Percentiles rank a stretch among this genome's conserved stretches.
These are phyloP conservation scores for Suillus sp. DNA, from an alignment of 768 basidiomycete species.

Conservation along the genomic window DNA sequence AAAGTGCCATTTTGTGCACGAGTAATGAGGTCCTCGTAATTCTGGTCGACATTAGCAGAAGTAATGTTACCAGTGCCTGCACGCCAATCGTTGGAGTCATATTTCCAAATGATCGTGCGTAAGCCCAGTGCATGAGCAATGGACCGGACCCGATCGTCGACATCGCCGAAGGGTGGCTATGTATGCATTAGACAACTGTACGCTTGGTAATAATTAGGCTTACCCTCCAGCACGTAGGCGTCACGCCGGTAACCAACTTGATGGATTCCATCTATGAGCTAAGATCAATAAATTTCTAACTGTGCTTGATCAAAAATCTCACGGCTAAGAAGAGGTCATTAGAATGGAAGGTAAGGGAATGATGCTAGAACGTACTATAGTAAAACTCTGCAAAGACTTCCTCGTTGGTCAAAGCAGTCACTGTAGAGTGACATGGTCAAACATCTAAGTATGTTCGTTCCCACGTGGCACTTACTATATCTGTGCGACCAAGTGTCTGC, in stretches of 20 bases:
- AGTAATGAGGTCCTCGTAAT: constrained; percentile 56
- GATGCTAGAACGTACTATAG: constrained; percentile 50
- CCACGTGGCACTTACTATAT: constrained; percentile 43
- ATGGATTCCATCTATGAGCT: constrained; percentile 48
- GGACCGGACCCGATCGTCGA: constrained; percentile 75
- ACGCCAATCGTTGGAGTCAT: constrained; percentile 76
- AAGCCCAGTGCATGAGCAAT: constrained; percentile 70
- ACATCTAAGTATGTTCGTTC: background rate
- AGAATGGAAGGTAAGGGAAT: background rate
- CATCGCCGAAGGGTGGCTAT: constrained; percentile 65
- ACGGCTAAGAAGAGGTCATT: constrained; percentile 24
- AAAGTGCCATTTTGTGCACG: constrained; percentile 47
- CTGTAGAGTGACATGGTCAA: constrained; percentile 29
- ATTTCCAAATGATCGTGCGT: constrained; percentile 73
- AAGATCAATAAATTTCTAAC: constrained; percentile 1
- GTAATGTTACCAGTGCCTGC: constrained; percentile 49
- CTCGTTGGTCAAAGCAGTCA: constrained; percentile 61
- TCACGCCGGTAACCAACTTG: constrained; percentile 55
- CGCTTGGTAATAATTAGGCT: constrained; percentile 18
- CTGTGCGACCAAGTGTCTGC: constrained; percentile 38
- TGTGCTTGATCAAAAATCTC: constrained; percentile 9
- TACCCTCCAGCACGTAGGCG: constrained; percentile 64
- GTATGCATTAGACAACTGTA: background rate
- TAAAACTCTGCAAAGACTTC: constrained; percentile 79
- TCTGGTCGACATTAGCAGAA: constrained; percentile 46